Base-by-base conservation (phyloP, 768 basidiomycete species). In the Mycena galopus region DNA sequence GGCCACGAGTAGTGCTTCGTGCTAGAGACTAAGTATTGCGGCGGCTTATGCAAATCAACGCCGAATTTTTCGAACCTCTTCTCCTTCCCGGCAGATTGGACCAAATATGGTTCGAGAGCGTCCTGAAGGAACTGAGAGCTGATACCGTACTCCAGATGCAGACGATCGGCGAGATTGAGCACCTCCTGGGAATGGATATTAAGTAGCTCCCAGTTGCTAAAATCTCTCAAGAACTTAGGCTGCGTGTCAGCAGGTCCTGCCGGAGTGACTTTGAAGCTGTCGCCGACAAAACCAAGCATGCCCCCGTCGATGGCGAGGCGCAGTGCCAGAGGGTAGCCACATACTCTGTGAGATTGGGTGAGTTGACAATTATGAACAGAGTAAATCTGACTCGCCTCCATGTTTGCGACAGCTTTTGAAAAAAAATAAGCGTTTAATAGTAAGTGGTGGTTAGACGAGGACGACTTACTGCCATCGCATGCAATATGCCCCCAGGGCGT, bases 1-100 rank as follows among this genome's bases (percentile, higher is more conserved):
- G 86, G 85, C 87, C 87, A 88, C 1, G 86, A 87, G 63, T 85
- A 86, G 74, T 87, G 86, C 21, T 79, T 81, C 8, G 85, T 82
- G 47, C 66, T 77, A 1, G 80, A 69, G n/a, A 81, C 73, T 10
- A 82, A 55, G 55, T 81, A 82, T 33, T 71, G 73, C 25, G 79
- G 77, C 35, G 73, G 51, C 44, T 66, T 67, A 27, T 82, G 75
- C 12, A 53, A 27, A 12, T 27, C 25, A 29, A 56, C 30, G 8
- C 73, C 73, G 56, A 72, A 82, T n/a, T 78, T 62, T 16, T 63
- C 59, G 65, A 77, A 77, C 6, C 84, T 71, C 0, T 62, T 69
- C 11, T 84, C 80, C 71, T 84, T 85, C 5, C 84, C 82, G 5
- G 76, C 74, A 0, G 82, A 79, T 75, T 87, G 85, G 10, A 84